A percentile compares a stretch with the other conserved stretches of the same genome.
Conservation (phyloP, 345 rosid species). For the Arabidopsis thaliana region DNA sequence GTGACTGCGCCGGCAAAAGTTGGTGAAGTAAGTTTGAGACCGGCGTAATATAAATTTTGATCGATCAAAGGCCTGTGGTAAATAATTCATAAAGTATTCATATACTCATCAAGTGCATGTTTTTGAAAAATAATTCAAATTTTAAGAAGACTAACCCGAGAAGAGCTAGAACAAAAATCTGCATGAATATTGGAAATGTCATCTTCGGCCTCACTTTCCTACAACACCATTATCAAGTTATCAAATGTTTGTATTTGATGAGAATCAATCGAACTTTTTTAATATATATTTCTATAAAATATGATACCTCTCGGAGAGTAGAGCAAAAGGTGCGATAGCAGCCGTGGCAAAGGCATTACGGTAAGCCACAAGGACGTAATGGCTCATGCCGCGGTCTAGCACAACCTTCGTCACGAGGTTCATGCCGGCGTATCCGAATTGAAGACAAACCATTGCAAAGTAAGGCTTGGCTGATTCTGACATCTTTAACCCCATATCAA, state of each 20-base stretch:
- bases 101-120: neutral
- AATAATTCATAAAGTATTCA: neutral
- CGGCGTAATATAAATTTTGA: conserved; percentile 89
- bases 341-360: conserved; percentile 77
- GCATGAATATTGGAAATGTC: conserved; percentile 76
- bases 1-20: conserved; percentile 91
- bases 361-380: conserved; percentile 76
- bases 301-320: conserved; percentile 72
- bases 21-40: conserved; percentile 83
- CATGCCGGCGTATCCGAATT: conserved; percentile 95
- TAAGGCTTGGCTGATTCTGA: conserved; percentile 70
- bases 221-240: conserved; percentile 13
- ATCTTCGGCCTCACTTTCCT: conserved; percentile 82
- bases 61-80: conserved; percentile 84
- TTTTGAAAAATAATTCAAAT: neutral
- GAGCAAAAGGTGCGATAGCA: conserved; percentile 71
- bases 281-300: neutral
- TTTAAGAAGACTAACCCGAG: conserved; percentile 67
- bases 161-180: conserved; percentile 75
- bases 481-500: conserved; percentile 54
- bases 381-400: conserved; percentile 83
- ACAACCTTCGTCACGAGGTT: conserved; percentile 81
- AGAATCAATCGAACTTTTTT: neutral
- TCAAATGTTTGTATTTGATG: neutral
- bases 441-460: conserved; percentile 88